A percentile compares a stretch with the other conserved stretches of the same genome.
phyloP scores from a whole-genome alignment of 345 rosid genomes.

The Kernera saxatilis region DNA sequence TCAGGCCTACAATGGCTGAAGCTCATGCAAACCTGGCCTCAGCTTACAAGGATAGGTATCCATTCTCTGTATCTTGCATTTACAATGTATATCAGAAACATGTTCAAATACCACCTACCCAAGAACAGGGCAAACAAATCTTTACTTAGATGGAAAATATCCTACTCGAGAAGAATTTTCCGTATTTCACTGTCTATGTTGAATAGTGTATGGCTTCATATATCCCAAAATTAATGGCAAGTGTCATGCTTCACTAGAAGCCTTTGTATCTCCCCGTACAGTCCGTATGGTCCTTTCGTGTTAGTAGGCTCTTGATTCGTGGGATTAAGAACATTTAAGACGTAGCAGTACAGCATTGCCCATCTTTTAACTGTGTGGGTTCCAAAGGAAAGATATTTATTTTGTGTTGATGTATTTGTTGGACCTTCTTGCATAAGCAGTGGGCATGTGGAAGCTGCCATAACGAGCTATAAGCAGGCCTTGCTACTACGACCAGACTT shows the following conservation, averaged over 20 bases:
- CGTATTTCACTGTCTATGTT: neutral
- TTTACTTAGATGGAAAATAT: neutral
- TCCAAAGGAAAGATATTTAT: neutral
- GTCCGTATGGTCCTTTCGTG: neutral
- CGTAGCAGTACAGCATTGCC: neutral
- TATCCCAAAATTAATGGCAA: neutral
- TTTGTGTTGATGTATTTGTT: slow-evolving; percentile 6
- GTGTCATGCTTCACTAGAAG: neutral
- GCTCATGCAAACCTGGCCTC: slow-evolving; percentile 99
- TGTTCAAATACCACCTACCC: neutral
- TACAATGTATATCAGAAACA: neutral
- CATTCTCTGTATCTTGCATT: neutral
- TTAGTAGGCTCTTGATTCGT: neutral
- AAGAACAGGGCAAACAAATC: neutral
- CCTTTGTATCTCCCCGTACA: neutral
- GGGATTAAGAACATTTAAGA: neutral
- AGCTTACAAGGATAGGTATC: slow-evolving; percentile 98
- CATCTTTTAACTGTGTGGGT: neutral
- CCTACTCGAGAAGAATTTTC: neutral
- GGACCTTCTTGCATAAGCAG: slow-evolving; percentile 37
- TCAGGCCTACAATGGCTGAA: slow-evolving; percentile 94
- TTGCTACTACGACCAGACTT: slow-evolving; percentile 77
- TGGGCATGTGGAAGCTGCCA: slow-evolving; percentile 89
- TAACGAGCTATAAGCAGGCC: slow-evolving; percentile 90
- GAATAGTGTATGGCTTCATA: neutral